phyloP scores from a whole-genome alignment of 768 basidiomycete species.

The Panaeolus cyanescens region DNA sequence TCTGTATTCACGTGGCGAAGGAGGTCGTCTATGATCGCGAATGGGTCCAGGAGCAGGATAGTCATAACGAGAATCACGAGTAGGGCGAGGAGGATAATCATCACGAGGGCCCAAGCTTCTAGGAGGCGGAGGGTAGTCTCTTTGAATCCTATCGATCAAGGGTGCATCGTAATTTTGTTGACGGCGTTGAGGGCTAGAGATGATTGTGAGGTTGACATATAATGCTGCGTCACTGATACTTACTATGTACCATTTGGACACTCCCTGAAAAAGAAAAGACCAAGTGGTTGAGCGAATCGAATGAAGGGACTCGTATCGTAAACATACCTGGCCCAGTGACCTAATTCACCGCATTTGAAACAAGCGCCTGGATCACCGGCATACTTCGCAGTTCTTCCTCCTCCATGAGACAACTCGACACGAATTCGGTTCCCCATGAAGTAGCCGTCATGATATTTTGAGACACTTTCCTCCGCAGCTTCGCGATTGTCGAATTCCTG shows the following conservation, averaged over 20 bases:
- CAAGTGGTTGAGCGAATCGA: not conserved
- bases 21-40: constrained; percentile 63
- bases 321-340: constrained; percentile 86
- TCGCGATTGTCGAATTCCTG: constrained; percentile 84
- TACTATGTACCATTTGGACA: constrained; percentile 66
- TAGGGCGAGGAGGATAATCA: constrained; percentile 44
- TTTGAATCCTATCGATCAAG: constrained; percentile 60
- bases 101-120: constrained; percentile 51
- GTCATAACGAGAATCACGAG: constrained; percentile 64
- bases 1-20: constrained; percentile 66
- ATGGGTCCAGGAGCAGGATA: constrained; percentile 49
- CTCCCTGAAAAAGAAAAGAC: constrained; percentile 48
- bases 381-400: constrained; percentile 78
- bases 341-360: constrained; percentile 83
- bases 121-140: constrained; percentile 56
- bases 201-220: not conserved
- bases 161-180: constrained; percentile 49
- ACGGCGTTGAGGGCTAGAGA: constrained; percentile 35
- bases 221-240: no score
- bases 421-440: constrained; percentile 95
- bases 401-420: constrained; percentile 84
- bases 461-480: constrained; percentile 85
- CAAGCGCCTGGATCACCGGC: constrained; percentile 87
- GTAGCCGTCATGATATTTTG: constrained; percentile 85
- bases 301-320: not conserved